Evolutionary conservation across 306 rosid species (phyloP), one percentile per base, ranked within the genome.

Genomic region (Fagus sylvatica): DNA sequence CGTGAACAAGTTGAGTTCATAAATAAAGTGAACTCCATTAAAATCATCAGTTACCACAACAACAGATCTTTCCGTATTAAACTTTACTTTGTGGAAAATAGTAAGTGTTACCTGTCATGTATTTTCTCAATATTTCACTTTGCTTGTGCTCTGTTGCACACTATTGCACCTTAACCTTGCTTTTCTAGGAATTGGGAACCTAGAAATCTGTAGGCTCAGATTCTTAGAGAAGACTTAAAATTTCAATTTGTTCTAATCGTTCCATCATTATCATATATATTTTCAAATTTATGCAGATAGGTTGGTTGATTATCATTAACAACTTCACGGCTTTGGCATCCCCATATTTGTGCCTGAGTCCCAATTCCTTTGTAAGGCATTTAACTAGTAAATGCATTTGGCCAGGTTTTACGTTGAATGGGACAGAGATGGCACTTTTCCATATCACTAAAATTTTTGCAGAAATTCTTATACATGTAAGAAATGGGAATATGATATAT

Each of bases 1-100:
- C 28, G 70, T 62, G 37, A 33, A 60, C n/a, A 55, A 67, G 48
- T 66, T 53, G 71, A 33, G 61, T 40, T 66, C 49, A 61, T 74
- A 60, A 7, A 22, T 72, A 40, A 61, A 53, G 3, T 16, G 62
- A 22, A 22, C 12, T 16, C 41, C 3, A 1, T 34, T 62, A 36
- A 36, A 62, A 62, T 62, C 43, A 62, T 62, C 42, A 33, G 69
- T 62, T 36, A 2, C 7, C n/a, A 3, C 43, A 33, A 62, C 13
- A 62, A 5, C 33, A 62, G 69, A 33, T 62, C 41, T 34, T 34
- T 33, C 28, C 42, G 13, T 62, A 36, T 62, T 60, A 46, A 46
- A 46, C 51, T 46, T 46, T 46, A 46, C 51, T 46, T 15, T 10
- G 4, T 46, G 51, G 51, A 46, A 46, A 46, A 15, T 46, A 46